Evolutionary conservation across 2,329 filamentous ascomycete species (phyloP), one percentile per base, ranked within the genome.

Genomic region (Pseudopyricularia javanii): DNA sequence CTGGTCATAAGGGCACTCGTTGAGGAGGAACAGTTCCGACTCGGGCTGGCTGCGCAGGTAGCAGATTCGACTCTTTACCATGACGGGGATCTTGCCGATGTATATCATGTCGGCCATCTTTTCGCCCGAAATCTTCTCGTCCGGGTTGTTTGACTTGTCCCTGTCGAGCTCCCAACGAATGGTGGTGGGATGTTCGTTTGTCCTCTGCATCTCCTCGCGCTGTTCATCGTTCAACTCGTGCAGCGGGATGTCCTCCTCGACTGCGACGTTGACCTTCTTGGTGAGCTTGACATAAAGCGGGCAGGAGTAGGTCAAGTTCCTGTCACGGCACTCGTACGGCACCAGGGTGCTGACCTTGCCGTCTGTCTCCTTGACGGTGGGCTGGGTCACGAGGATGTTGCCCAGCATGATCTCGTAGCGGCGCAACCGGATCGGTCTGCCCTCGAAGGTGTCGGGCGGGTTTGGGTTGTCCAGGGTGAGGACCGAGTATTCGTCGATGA

Each of bases 1-100:
- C 64, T 96, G 93, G 64, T 98, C 93, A 68, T 96, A 98, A 1
- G 93, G 93, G 60, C 93, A 98, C 70, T 98, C 93, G 64, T 95
- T 95, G 68, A 94, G 84, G 48, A 87, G 78, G 66, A 95, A 97
- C 2, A 98, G 76, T 50, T 88, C 85, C 52, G 93, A 85, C 58
- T 97, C 91, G 49, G 82, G 80, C 64, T 94, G 81, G 59, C 86
- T 84, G 60, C 86, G 86, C 59, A 98, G 71, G 59, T 94, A 88
- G 69, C 93, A 98, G 61, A 95, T 93, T 68, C 91, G 88, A 30
- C 91, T 96, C 72, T 96, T 95, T 61, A 98, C 78, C 93, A 98
- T 98, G 64, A 97, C 90, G 3, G 93, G 93, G 61, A 98, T 79
- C 67, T 95, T 95, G 60, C 93, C 93, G 57, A 97, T 89, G 67